Evolutionary conservation across 2,329 filamentous ascomycete species (phyloP), one percentile per base, ranked within the genome.

Genomic region (Ceratocystis cubensis): DNA sequence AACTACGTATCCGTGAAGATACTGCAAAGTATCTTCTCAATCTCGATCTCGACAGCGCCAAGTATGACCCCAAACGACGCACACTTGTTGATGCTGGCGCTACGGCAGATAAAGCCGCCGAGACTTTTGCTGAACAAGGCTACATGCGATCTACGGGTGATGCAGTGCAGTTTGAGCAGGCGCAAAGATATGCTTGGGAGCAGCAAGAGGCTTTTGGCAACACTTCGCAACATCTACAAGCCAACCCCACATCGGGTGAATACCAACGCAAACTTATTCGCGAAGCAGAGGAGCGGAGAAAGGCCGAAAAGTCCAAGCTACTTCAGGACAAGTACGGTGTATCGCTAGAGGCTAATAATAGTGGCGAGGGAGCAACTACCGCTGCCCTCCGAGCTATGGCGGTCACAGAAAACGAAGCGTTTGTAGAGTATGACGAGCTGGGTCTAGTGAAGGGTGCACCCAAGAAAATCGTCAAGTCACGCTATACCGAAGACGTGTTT

Each of bases 11-110:
- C 74, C 84, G 94, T 75, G 94, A 99, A 77, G 94, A 99, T 75
- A 99, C 94, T 0, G 94, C 94, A 25, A 97, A 96, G 73, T 99
- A 99, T 74, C 81, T 99, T 2, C 79, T 96, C 7, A 97, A 97
- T 73, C 83, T 99, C 33, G 94, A 99, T 73, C 81, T 96, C 2
- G 94, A 99, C 72, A 96, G 92, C 1, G 94, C 95, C 1, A 95
- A 96, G 75, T 99, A 99, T 76, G 93, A 99, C 73, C 94, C 94
- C 0, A 99, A 99, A 75, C 96, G 92, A 13, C 84, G 94, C 71
- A 88, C 89, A 7, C 90, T 99, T 81, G 88, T 96, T 25, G 90
- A 96, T 73, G 86, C 84, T 69, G 91, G 91, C 61, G 91, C 88
- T 5, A 91, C 88, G 5, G 84, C 84, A 25, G 91, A 95, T 77